Base-by-base conservation (phyloP, 768 basidiomycete species). In the Boletus subparvulus region DNA sequence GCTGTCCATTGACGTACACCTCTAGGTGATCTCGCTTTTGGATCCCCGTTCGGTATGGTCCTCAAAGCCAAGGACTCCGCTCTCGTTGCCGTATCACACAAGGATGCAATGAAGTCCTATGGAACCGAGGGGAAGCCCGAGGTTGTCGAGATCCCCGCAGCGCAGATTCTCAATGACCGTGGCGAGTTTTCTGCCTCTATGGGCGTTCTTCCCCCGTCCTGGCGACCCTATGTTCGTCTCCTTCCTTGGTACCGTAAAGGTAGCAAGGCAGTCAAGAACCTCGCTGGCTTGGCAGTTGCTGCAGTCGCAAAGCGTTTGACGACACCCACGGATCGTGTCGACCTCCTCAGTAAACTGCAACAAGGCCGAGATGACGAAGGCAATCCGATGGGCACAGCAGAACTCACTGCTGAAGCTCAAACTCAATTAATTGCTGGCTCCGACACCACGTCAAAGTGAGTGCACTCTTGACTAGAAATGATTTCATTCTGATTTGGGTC, bases 391-490 rank as follows among this genome's bases (percentile, higher is more conserved):
- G 85, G 88, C 0, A 78, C 80, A 28, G 84, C 84, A 62, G 94
- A 96, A 67, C 73, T 97, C 54, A 96, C 92, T 1, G 93, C 93
- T 0, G 94, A 97, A 74, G 88, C 89, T 44, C 72, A 91, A 19
- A 93, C 92, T 1, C 83, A 93, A 47, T 79, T 94, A 17, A 93
- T 94, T 60, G 92, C 92, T 7, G 93, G 93, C 2, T 90, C 88
- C 4, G 94, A 97, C 65, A 97, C 94, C 1, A 96, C 94, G 0
- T 94, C 93, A 45, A 97, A 96, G 90, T 92, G 62, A 58, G 86
- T 42, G 37, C 39, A 19, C 45, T 47, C 10, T 14, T 14, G 4
- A 32, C 28, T 26, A 42, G 35, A 28, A 33, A 32, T 28, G 26
- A 11, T 21, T 39, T 41, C 49, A 41, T 36, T 33, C 53, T 52